A percentile compares a stretch with the other conserved stretches of the same genome.
Evolutionary conservation across 176 grass and related monocot genomes (phyloP).

Genomic region (Rhynchospora tenuis): DNA sequence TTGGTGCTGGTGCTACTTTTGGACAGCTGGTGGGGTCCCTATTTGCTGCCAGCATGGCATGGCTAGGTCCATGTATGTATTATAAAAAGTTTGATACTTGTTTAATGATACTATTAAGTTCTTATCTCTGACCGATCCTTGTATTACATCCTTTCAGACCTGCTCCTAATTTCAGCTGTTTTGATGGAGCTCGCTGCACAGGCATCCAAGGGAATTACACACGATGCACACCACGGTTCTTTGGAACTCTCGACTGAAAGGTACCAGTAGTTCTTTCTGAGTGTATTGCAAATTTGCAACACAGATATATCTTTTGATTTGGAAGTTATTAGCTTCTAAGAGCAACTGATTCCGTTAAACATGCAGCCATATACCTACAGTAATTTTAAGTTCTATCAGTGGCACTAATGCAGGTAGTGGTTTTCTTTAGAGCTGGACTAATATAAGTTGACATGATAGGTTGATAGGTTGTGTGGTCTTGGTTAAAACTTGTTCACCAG

Average conservation of each 20-base stretch:
- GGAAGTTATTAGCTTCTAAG: too few species aligned
- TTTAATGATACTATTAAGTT: neutral
- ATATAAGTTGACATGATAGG: too few species aligned
- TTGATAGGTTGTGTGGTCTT: neutral
- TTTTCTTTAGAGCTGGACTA: too few species aligned
- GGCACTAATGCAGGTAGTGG: too few species aligned
- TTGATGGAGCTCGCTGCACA: conserved; percentile 82
- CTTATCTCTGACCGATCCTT: neutral
- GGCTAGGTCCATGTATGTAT: conserved; percentile 84
- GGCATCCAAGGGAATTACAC: conserved; percentile 78
- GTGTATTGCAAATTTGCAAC: neutral
- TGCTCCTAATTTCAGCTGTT: conserved; percentile 73
- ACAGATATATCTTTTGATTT: too few species aligned
- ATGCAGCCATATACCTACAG: too few species aligned
- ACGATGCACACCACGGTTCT: conserved; percentile 40
- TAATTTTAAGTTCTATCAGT: too few species aligned
- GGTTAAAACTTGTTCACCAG: neutral
- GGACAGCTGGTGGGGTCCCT: conserved; percentile 87
- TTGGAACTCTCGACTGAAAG: conserved; percentile 36
- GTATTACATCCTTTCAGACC: conserved; percentile 38
- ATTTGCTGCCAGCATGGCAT: conserved; percentile 87
- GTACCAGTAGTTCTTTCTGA: conserved; percentile 31
- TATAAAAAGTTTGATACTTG: neutral
- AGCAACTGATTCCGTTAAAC: too few species aligned
- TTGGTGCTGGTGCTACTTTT: conserved; percentile 87